Evolutionary conservation across 768 basidiomycete species (phyloP), one percentile per base, ranked within the genome.

Genomic region (Trametes cingulata): DNA sequence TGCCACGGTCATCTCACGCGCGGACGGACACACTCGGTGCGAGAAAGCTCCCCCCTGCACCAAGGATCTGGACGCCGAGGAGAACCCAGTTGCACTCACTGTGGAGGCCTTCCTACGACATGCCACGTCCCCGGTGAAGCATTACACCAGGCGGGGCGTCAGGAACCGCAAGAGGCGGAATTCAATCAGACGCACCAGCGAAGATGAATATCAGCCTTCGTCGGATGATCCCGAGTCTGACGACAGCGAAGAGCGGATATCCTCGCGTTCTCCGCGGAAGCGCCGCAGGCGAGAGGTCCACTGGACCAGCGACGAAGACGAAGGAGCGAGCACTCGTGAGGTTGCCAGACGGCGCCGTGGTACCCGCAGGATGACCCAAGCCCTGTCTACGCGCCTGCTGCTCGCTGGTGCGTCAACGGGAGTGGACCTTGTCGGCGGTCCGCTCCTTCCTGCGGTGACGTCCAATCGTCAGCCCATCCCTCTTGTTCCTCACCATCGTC

Each of bases 31-130:
- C n/a, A n/a, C n/a, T n/a, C n/a, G n/a, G n/a, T n/a, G 15, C 47
- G 33, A 29, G 20, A 10, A 39, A n/a, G 29, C 4, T 33, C 29
- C 29, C 10, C 4, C 6, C 4, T 4, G 29, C 10, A 33, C 10
- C 10, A 4, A 33, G 29, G 10, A 10, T 33, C 29, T 33, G 4
- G 29, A 33, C 10, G 17, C 22, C 20, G 22, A 24, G 6, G 37
- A n/a, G 19, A 33, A 17, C 14, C 35, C 41, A 15, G 29, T 39
- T 3, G 27, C 41, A 24, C 5, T 60, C 12, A 60, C 50, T 22
- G 75, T 97, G 90, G 65, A 94, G 90, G 72, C 91, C 93, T 5
- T 89, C 93, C 60, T 83, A 75, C n/a, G 88, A 68, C 13, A 95
- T 71, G 85, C 95, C 87, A 15, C 78, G 8, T 52, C 45, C 2